Base-by-base conservation (phyloP, 1,139 yeast genomes). In the Candida glucosophila region DNA sequence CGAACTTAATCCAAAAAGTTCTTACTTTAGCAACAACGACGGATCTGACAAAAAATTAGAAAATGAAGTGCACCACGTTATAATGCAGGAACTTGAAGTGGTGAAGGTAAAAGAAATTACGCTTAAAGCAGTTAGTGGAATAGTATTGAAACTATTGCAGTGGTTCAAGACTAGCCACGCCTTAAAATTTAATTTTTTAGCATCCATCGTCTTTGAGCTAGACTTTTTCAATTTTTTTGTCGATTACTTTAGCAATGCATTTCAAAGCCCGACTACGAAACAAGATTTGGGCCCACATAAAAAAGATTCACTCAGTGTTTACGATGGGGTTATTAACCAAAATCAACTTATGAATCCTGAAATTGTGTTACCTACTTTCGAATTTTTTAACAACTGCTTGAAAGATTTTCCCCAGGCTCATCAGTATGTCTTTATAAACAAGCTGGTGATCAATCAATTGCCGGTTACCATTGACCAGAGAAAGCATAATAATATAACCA, bases 151-250 rank as follows among this genome's bases (percentile, higher is more conserved):
- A 12, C 46, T 90, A 15, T 48, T 78, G 17, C 67, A 67, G 39
- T 90, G 97, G 96, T 78, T 85, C 47, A 81, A 80, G 42, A 52
- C 67, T 8, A 78, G 75, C 27, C 95, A 90, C 49, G 58, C 85
- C 2, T 51, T 86, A 37, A 88, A 88, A 47, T 76, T 68, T 44
- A 93, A 86, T 47, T 82, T 78, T 43, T 55, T 90, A 9, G 54
- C 79, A 2, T 70, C 85, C 0, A 47, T 90, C 14, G 47, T 90
- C 19, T 81, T 80, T 49, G 98, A 92, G 47, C 70, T 78, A 6
- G 73, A 75, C 29, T 75, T 62, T 39, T 67, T 77, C 31, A 55
- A 63, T n/a, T 50, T 40, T 15, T 43, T 45, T 24, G 58, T 56
- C 44, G 58, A 68, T 24, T 59, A 55, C 34, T 40, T 71, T 22